These are phyloP conservation scores for Nothopassalora personata DNA, from an alignment of 2,329 filamentous ascomycete species.

Conservation along the genomic window DNA sequence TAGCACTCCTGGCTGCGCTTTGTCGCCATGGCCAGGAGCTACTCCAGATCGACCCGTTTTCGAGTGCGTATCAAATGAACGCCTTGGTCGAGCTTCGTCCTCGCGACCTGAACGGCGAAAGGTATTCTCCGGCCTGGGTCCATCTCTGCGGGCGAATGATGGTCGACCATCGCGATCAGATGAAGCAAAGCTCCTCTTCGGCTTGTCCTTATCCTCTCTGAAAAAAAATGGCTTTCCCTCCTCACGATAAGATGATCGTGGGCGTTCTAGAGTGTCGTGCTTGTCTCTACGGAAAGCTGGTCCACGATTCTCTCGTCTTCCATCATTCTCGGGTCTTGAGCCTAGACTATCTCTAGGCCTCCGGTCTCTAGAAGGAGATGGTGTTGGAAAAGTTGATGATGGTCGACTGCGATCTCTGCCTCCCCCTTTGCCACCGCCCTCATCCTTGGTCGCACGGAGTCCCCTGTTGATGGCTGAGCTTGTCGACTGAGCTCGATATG, in stretches of 20 bases:
- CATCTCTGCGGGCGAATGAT: background rate
- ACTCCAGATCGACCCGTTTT: background rate
- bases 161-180: background rate
- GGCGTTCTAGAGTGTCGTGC: background rate
- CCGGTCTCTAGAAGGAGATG: background rate
- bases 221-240: background rate
- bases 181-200: background rate
- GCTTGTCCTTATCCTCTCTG: background rate
- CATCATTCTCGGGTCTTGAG: background rate
- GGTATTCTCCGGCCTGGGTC: background rate
- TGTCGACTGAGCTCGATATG: conserved; percentile 50
- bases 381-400: background rate
- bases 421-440: conserved; percentile 9
- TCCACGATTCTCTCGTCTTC: background rate
- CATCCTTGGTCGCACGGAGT: conserved; percentile 42
- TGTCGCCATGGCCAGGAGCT: background rate
- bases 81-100: background rate
- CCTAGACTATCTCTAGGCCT: background rate
- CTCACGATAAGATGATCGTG: background rate
- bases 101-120: background rate
- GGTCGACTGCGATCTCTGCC: conserved; percentile 12
- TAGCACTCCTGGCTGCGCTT: background rate
- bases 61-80: background rate
- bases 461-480: conserved; percentile 65
- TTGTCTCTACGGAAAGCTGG: background rate